Conservation (phyloP, 768 basidiomycete genomes). For the Phylloporus sp. region DNA sequence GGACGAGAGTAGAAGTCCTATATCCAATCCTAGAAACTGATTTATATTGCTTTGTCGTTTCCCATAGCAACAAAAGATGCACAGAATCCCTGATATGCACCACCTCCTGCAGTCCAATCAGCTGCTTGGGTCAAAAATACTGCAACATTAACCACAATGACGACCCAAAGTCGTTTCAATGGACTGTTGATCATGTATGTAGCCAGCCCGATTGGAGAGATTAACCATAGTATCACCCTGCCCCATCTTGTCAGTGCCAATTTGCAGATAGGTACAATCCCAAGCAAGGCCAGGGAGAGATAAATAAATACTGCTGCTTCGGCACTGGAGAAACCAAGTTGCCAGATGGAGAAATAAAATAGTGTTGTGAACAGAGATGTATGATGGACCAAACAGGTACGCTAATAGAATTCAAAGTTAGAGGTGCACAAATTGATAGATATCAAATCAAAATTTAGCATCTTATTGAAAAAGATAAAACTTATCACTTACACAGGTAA, state of each 20-base stretch:
- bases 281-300: conserved; percentile 65
- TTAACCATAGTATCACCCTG: conserved; percentile 42
- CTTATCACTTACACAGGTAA: conserved; percentile 49
- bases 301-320: conserved; percentile 72
- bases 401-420: conserved; percentile 38
- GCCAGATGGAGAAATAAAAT: conserved; percentile 93
- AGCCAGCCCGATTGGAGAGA: conserved; percentile 50
- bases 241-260: conserved; percentile 49
- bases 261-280: conserved; percentile 39
- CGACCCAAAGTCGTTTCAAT: conserved; percentile 49
- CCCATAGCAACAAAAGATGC: conserved; percentile 22
- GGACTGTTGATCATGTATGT: conserved; percentile 53
- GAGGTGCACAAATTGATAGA: neutral
- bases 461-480: neutral
- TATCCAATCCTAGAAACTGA: conserved; percentile 48
- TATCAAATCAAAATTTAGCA: conserved; percentile 2
- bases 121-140: conserved; percentile 49
- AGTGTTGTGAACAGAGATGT: conserved; percentile 75
- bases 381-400: conserved; percentile 79
- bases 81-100: conserved; percentile 50
- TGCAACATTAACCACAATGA: conserved; percentile 50
- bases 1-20: conserved; percentile 64
- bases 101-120: conserved; percentile 47
- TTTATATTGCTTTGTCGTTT: neutral
- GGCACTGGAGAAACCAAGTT: conserved; percentile 78